Evolutionary conservation across 2,329 filamentous ascomycete species (phyloP).

Genomic region (Beauveria varroae): DNA sequence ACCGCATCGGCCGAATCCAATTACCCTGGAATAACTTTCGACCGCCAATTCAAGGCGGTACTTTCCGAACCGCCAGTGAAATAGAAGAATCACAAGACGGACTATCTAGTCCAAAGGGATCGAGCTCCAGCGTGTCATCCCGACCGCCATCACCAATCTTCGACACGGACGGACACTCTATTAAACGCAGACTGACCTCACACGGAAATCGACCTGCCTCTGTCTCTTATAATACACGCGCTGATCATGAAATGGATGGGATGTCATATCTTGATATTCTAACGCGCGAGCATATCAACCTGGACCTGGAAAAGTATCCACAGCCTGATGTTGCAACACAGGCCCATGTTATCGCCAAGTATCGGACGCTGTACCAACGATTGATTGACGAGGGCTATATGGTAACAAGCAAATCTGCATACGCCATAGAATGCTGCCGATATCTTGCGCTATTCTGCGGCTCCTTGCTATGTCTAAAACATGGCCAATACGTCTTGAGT

Average conservation of each 20-base stretch:
- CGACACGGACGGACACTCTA: slow-evolving; percentile 27
- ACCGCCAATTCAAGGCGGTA: slow-evolving; percentile 85
- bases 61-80: slow-evolving; percentile 48
- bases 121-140: slow-evolving; percentile 43
- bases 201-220: slow-evolving; percentile 36
- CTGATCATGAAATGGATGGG: slow-evolving; percentile 41
- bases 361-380: slow-evolving; percentile 66
- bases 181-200: slow-evolving; percentile 23
- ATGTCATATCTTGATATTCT: slow-evolving; percentile 64
- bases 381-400: slow-evolving; percentile 72
- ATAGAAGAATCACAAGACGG: slow-evolving; percentile 17
- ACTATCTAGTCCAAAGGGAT: slow-evolving; percentile 15
- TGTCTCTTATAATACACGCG: slow-evolving; percentile 51
- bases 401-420: slow-evolving; percentile 74
- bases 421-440: slow-evolving; percentile 64
- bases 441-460: slow-evolving; percentile 59
- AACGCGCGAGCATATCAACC: slow-evolving; percentile 65
- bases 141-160: slow-evolving; percentile 43
- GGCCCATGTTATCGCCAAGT: slow-evolving; percentile 68
- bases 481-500: slow-evolving; percentile 61
- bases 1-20: slow-evolving; percentile 75
- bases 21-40: slow-evolving; percentile 81
- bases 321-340: slow-evolving; percentile 66
- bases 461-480: slow-evolving; percentile 53
- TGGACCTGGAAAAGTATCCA: slow-evolving; percentile 73